phyloP scores from a whole-genome alignment of 345 rosid species.

The Brassica nigra region DNA sequence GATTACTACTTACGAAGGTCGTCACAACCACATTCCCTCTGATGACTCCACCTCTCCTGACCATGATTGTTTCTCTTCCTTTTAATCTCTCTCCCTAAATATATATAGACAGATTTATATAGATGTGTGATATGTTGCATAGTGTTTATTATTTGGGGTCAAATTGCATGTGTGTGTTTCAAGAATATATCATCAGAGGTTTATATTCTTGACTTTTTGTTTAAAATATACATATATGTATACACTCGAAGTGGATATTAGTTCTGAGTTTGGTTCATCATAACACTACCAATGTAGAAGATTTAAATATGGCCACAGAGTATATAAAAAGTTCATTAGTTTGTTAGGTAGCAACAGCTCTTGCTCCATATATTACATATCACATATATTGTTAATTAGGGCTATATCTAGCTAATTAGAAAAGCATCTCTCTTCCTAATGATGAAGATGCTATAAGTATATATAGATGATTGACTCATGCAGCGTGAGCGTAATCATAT shows the following conservation, averaged over 20 bases:
- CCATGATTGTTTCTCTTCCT: constrained; percentile 68
- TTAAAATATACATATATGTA: neutral
- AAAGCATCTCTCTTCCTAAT: constrained; percentile 11
- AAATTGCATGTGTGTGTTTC: constrained; percentile 17
- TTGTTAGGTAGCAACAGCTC: constrained; percentile 13
- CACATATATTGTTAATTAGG: neutral
- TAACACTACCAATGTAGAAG: neutral
- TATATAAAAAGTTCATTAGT: neutral
- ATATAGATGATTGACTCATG: constrained; percentile 29
- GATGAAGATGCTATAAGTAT: constrained; percentile 5
- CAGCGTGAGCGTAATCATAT: constrained; percentile 39
- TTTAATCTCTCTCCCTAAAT: constrained; percentile 38
- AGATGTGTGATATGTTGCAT: constrained; percentile 20
- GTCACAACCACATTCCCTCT: constrained; percentile 89
- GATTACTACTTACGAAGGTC: constrained; percentile 96
- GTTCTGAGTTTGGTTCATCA: neutral
- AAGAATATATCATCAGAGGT: neutral
- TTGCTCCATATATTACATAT: neutral
- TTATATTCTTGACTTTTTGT: neutral
- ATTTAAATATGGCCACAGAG: neutral
- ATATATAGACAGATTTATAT: neutral
- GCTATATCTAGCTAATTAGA: constrained; percentile 1
- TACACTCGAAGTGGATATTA: neutral
- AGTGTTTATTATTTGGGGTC: neutral
- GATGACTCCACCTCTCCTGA: constrained; percentile 85